These are phyloP conservation scores for Fusarium odoratissimum DNA, from an alignment of 2,329 filamentous ascomycete genomes.

Conservation along the genomic window DNA sequence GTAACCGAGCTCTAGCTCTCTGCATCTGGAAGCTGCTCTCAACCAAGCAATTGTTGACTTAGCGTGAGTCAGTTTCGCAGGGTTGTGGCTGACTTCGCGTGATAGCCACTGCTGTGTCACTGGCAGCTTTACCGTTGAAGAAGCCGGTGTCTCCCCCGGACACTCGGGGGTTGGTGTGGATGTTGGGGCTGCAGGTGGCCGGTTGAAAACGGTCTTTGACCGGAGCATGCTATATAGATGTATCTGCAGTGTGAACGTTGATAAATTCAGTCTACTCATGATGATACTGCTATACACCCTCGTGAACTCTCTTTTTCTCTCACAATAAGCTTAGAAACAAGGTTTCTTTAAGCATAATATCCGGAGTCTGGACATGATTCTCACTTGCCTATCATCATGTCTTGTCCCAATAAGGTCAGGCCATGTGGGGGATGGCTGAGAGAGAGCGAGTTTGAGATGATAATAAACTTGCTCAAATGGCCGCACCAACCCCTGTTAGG, in stretches of 20 bases:
- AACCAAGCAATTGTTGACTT: conserved; percentile 19
- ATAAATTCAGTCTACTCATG: not conserved
- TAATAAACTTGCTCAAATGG: conserved; percentile 58
- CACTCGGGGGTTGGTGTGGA: conserved; percentile 36
- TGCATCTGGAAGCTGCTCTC: conserved; percentile 4
- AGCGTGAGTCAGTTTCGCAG: conserved; percentile 39
- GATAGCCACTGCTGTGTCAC: conserved; percentile 13
- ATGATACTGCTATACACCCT: not conserved
- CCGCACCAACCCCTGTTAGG: conserved; percentile 45
- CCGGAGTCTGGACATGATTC: not conserved
- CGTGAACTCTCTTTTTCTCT: not conserved
- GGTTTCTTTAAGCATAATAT: not conserved
- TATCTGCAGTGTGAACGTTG: not conserved
- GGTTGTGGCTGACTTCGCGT: conserved; percentile 16
- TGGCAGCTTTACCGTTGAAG: not conserved
- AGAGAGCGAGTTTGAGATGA: conserved; percentile 30
- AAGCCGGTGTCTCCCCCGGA: conserved; percentile 19
- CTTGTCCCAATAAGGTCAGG: not conserved
- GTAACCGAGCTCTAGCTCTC: conserved; percentile 25
- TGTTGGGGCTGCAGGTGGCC: conserved; percentile 24
- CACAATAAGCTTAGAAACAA: not conserved
- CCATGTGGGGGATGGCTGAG: conserved; percentile 28
- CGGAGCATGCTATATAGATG: not conserved
- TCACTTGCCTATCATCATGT: not conserved
- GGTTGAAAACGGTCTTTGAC: not conserved